phyloP scores from a whole-genome alignment of 1,139 yeast genomes.

The Meyerozyma guilliermondii region DNA sequence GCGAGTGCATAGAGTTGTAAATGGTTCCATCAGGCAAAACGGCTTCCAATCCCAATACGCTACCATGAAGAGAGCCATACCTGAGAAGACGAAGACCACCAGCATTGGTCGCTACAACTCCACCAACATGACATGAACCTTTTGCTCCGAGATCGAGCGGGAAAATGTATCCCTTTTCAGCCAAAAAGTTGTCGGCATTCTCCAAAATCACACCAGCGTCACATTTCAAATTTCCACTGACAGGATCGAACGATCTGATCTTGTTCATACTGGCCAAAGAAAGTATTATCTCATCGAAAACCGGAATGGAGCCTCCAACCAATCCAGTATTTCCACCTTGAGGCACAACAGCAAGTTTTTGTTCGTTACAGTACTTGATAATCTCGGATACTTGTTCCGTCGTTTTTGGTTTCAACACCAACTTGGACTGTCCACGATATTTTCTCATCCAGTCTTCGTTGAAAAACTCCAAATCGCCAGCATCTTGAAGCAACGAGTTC shows the following conservation, averaged over 20 bases:
- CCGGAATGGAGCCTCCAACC: constrained; percentile 93
- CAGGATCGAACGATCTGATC: constrained; percentile 74
- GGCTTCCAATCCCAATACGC: constrained; percentile 86
- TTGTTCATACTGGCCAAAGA: constrained; percentile 70
- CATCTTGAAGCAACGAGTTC: constrained; percentile 45
- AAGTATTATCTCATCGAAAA: constrained; percentile 83
- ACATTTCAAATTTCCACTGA: constrained; percentile 79
- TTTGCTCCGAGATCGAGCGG: constrained; percentile 96
- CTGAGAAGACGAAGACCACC: constrained; percentile 88
- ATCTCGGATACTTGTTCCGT: constrained; percentile 76
- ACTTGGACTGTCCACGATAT: constrained; percentile 78
- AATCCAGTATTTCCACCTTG: constrained; percentile 98
- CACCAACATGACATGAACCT: constrained; percentile 96
- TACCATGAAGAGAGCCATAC: constrained; percentile 91
- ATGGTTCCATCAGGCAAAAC: constrained; percentile 88
- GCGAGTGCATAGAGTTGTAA: constrained; percentile 71
- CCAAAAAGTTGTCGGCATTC: constrained; percentile 73
- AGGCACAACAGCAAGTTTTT: constrained; percentile 82
- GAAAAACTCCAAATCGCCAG: constrained; percentile 62
- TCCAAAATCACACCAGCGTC: constrained; percentile 93
- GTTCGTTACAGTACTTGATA: constrained; percentile 74
- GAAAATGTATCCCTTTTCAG: constrained; percentile 81
- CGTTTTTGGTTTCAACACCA: constrained; percentile 81
- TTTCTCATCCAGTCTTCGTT: constrained; percentile 98
- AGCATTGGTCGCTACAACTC: constrained; percentile 93